phyloP scores from a whole-genome alignment of 768 basidiomycete genomes.

The Coprinellus micaceus region DNA sequence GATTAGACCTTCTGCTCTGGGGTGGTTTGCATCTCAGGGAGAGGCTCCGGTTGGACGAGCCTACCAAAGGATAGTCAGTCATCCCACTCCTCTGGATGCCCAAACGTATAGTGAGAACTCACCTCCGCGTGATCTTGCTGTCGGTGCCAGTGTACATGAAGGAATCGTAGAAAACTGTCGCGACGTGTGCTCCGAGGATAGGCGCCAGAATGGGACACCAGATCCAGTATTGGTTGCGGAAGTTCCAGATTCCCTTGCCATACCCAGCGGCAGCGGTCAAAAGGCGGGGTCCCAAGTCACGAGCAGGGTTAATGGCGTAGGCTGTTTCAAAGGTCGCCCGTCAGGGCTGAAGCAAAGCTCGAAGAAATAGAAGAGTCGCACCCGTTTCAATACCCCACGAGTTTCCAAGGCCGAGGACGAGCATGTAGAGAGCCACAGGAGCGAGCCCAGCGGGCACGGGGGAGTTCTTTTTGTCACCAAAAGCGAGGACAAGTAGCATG shows the following conservation, averaged over 20 bases:
- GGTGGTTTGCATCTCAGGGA: no score
- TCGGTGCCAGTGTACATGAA: slow-evolving; percentile 58
- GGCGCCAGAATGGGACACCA: slow-evolving; percentile 63
- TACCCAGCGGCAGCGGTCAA: slow-evolving; percentile 69
- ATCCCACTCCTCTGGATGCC: no score
- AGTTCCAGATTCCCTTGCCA: slow-evolving; percentile 41
- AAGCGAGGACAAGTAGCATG: slow-evolving; percentile 49
- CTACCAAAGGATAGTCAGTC: no score
- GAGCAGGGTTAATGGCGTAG: slow-evolving; percentile 40
- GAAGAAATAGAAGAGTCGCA: slow-evolving; percentile 12
- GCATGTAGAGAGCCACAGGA: slow-evolving; percentile 53
- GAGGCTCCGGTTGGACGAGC: no score
- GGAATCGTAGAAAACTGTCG: slow-evolving; percentile 52
- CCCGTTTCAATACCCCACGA: slow-evolving; percentile 61
- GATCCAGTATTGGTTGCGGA: slow-evolving; percentile 62
- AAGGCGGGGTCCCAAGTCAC: slow-evolving; percentile 56
- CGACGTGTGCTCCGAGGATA: slow-evolving; percentile 52
- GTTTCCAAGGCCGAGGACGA: slow-evolving; percentile 53
- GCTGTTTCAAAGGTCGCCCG: slow-evolving; percentile 12
- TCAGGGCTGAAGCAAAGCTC: neutral
- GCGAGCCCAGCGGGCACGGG: slow-evolving; percentile 48
- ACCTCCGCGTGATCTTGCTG: slow-evolving; percentile 51
- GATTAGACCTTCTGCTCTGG: no score
- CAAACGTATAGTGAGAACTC: no score
- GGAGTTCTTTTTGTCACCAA: slow-evolving; percentile 50